A percentile compares a stretch with the other conserved stretches of the same genome.
Conservation (phyloP, 2,329 filamentous ascomycete species). For the Curvularia sp. region DNA sequence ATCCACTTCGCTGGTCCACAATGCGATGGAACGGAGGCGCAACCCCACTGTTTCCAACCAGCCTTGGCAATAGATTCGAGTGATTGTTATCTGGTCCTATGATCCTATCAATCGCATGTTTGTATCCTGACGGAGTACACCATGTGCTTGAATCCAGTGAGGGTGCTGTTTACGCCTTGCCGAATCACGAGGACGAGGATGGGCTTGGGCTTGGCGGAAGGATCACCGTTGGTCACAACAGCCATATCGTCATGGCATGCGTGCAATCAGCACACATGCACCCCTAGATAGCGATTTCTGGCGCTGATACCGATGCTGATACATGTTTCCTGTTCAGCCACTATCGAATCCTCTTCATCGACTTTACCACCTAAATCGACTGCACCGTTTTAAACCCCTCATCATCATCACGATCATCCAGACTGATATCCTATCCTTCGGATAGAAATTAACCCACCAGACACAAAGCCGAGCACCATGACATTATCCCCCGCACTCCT, state of each 20-base stretch:
- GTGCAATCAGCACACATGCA: neutral
- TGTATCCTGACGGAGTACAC: neutral
- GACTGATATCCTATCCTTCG: no score
- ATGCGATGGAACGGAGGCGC: neutral
- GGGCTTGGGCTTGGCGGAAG: neutral
- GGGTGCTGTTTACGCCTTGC: neutral
- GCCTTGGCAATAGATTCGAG: conserved; percentile 5
- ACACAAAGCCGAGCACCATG: neutral
- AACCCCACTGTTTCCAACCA: conserved; percentile 7
- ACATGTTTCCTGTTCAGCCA: neutral
- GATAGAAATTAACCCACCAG: no score
- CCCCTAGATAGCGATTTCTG: neutral
- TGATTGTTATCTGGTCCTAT: neutral
- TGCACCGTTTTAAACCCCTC: neutral
- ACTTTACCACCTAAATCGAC: neutral
- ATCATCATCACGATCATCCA: neutral
- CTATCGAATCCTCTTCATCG: neutral
- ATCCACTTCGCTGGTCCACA: neutral
- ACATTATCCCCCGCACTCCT: neutral
- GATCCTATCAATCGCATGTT: conserved; percentile 1
- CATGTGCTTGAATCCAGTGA: neutral
- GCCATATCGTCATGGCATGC: neutral
- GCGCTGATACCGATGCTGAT: neutral
- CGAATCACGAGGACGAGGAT: neutral
- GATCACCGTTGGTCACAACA: neutral